Base-by-base conservation (phyloP, 495 filamentous ascomycete genomes). In the Bryoglossum gracile region DNA sequence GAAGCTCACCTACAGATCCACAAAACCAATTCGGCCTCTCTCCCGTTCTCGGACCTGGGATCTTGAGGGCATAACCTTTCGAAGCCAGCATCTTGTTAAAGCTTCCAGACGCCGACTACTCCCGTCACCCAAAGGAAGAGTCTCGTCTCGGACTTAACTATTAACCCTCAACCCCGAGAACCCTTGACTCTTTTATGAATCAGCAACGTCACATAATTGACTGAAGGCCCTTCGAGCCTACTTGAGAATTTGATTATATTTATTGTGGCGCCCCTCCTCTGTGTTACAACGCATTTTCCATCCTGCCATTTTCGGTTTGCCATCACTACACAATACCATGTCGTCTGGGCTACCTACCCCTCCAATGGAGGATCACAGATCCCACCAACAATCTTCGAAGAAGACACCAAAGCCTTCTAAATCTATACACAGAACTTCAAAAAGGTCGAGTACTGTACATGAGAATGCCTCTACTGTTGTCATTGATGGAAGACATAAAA, bases 401-500 rank as follows among this genome's bases (percentile, higher is more conserved):
- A 60, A 54, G 44, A 13, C 38, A 13, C 36, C 50, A 14, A 60
- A 57, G 28, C 11, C 39, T 4, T 45, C 57, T 13, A 57, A 54
- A 44, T 36, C 43, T 22, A 42, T 50, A 28, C 54, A 41, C 37
- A 26, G 57, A 33, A 34, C 46, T 43, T 57, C 54, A 9, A 60
- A 60, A 44, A 51, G 57, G 48, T 46, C 58, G 2, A 64, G 56
- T 11, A 54, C 63, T 11, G 45, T 57, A 43, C 65, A 63, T 45
- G 65, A 71, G 11, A 62, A 69, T 50, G 48, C 51, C 50, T 46
- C 51, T 34, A 55, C 67, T 50, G 52, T 55, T 23, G 56, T 46
- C 0, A 30, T 68, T 23, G 73, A 78, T 51, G 73, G 65, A 43
- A 67, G 73, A 51, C 73, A 77, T 56, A 83, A 83, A 62, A 68